These are phyloP conservation scores for Cordyceps cicadae DNA, from an alignment of 2,329 filamentous ascomycete genomes.

Conservation along the genomic window DNA sequence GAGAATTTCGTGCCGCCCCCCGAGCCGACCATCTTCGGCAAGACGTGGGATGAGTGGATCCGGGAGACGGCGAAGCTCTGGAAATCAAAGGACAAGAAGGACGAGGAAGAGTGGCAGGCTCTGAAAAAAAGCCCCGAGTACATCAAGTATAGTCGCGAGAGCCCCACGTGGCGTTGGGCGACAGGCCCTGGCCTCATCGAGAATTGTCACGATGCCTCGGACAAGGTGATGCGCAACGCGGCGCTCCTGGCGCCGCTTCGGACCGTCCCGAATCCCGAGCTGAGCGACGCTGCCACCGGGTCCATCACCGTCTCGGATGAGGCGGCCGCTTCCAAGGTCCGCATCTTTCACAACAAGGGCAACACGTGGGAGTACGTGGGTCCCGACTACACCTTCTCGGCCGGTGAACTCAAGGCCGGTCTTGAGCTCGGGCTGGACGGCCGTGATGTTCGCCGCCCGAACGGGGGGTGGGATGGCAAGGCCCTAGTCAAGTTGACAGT, in stretches of 20 bases:
- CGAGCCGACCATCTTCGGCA: too few species aligned
- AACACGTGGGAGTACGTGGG: conserved; percentile 21
- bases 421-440: conserved; percentile 27
- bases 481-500: conserved; percentile 24
- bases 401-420: conserved; percentile 21
- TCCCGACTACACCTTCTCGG: conserved; percentile 19
- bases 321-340: conserved; percentile 17
- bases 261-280: conserved; percentile 19
- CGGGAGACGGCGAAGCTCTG: too few species aligned
- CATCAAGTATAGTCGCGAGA: too few species aligned
- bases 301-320: conserved; percentile 12
- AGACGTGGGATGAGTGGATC: too few species aligned
- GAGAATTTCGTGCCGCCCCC: too few species aligned
- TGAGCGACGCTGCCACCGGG: conserved; percentile 15
- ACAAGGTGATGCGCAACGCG: conserved; percentile 22
- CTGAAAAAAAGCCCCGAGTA: too few species aligned
- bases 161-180: too few species aligned
- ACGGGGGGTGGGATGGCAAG: conserved; percentile 20
- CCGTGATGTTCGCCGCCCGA: conserved; percentile 20
- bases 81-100: too few species aligned
- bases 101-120: too few species aligned
- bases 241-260: conserved; percentile 24
- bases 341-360: conserved; percentile 20
- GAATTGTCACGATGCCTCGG: conserved; percentile 27
- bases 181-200: not conserved